Evolutionary conservation across 2,329 filamentous ascomycete genomes (phyloP), one percentile per base, ranked within the genome.

Genomic region (Penicillium sclerotigenum): DNA sequence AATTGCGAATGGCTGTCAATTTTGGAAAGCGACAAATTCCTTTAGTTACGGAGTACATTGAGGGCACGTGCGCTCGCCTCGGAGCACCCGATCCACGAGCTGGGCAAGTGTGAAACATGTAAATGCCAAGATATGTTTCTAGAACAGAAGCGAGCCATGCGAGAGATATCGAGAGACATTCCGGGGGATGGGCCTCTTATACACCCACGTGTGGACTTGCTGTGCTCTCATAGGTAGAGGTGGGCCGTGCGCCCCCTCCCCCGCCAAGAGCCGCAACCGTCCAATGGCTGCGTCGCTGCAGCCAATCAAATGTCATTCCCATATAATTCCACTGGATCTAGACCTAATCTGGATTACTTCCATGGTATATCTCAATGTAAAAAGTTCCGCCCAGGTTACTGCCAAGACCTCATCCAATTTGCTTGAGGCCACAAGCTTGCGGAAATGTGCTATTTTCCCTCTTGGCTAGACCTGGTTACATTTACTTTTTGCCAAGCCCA

Each of bases 201-300:
- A 33, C 26, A 42, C 47, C 47, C 58, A 59, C 58, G 58, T 59
- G 58, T 53, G 29, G 51, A 8, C 13, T 36, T n/a, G 8, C 31
- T 14, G 36, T 7, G 11, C n/a, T 54, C 56, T 63, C 29, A 64
- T 64, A 61, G 60, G 62, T 45, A 54, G 52, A 28, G 6, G 51
- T 31, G 54, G 58, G 46, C 52, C 56, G 42, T 55, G 47, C 46
- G 42, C 31, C 57, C 22, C 54, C 54, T 41, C 31, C 47, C 29
- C 28, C 50, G 60, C 62, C 62, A 64, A 64, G 62, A 45, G 45
- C 50, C 38, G 36, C 48, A 52, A 46, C 37, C 43, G 18, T 38
- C 51, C 51, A 53, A 51, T 43, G 34, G 16, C 20, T 5, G 11
- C 1, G 14, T 16, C 1, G 0, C 3, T 10, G 2, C 0, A 47